Conservation (phyloP, 768 basidiomycete species). For the Russula compacta region DNA sequence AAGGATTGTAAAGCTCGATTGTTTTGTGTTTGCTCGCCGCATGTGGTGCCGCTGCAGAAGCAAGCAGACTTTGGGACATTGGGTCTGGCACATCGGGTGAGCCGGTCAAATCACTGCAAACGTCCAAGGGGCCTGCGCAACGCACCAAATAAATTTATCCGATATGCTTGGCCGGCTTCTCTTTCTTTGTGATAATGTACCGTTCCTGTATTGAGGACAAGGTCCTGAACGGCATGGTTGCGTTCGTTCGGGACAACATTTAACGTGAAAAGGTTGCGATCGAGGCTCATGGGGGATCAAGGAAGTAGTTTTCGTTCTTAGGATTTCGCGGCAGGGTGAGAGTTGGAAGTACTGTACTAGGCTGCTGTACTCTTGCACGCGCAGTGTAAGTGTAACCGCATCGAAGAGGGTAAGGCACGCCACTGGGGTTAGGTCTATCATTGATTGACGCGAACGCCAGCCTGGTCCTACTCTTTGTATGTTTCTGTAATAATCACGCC, state of each 20-base stretch:
- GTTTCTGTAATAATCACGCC: too few species aligned
- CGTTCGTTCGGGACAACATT: conserved; percentile 50
- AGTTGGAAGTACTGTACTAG: not conserved
- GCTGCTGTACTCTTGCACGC: not conserved
- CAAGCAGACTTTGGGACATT: conserved; percentile 59
- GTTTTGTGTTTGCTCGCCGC: conserved; percentile 64
- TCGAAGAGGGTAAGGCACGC: too few species aligned
- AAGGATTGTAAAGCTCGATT: conserved; percentile 69
- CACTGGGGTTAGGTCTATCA: too few species aligned
- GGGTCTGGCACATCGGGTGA: conserved; percentile 43
- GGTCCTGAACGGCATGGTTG: conserved; percentile 55
- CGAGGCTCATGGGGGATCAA: conserved; percentile 53
- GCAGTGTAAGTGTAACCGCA: not conserved
- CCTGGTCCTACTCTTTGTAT: too few species aligned
- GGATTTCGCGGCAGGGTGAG: not conserved
- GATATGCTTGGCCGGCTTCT: conserved; percentile 45
- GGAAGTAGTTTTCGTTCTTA: not conserved
- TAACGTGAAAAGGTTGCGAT: conserved; percentile 81
- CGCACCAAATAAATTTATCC: conserved; percentile 60
- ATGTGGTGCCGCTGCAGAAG: conserved; percentile 54
- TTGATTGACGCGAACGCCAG: too few species aligned
- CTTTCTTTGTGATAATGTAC: conserved; percentile 69
- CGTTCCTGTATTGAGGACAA: conserved; percentile 53
- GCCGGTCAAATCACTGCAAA: not conserved
- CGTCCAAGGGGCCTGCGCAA: not conserved